Percentiles rank a stretch among this genome's conserved stretches.
Conservation (phyloP, 371 early-diverging fungal genomes). For the Actinomortierella wolfii region DNA sequence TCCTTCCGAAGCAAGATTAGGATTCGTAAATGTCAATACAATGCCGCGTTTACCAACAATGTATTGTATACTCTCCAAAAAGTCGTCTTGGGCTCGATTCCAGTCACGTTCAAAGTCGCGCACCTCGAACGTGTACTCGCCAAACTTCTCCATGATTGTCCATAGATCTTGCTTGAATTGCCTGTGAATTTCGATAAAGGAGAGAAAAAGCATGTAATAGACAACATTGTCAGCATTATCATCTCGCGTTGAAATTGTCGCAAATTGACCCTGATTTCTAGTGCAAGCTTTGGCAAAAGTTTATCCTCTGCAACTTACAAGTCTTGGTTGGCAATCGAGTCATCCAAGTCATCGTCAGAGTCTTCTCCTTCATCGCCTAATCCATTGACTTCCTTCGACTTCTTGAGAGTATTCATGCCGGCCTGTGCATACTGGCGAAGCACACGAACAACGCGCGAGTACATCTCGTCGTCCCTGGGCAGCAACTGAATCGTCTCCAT, state of each 20-base stretch:
- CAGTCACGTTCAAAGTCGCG: slow-evolving; percentile 44
- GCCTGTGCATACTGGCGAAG: slow-evolving; percentile 38
- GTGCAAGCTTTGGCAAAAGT: too few relatives aligned
- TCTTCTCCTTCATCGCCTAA: slow-evolving; percentile 9
- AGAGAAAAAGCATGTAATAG: neutral
- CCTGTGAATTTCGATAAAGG: slow-evolving; percentile 11
- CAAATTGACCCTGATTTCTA: too few relatives aligned
- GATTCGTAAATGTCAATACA: slow-evolving; percentile 20
- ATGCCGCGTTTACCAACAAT: slow-evolving; percentile 58
- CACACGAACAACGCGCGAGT: slow-evolving; percentile 27
- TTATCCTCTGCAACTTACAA: slow-evolving; percentile 10
- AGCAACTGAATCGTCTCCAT: slow-evolving; percentile 10
- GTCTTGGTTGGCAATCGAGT: slow-evolving; percentile 22
- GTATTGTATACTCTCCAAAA: slow-evolving; percentile 49
- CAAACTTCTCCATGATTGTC: slow-evolving; percentile 51
- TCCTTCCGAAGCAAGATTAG: slow-evolving; percentile 1
- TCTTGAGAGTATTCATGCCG: slow-evolving; percentile 1
- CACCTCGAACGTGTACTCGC: slow-evolving; percentile 37
- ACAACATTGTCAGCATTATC: neutral
- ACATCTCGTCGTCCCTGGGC: slow-evolving; percentile 36
- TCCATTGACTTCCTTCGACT: slow-evolving; percentile 12
- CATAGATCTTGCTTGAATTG: slow-evolving; percentile 46
- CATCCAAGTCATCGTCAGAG: slow-evolving; percentile 7
- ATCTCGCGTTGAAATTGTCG: neutral
- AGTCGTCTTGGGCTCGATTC: slow-evolving; percentile 37